phyloP scores from a whole-genome alignment of 169 alveolate species.

The Cryptosporidium ryanae region DNA sequence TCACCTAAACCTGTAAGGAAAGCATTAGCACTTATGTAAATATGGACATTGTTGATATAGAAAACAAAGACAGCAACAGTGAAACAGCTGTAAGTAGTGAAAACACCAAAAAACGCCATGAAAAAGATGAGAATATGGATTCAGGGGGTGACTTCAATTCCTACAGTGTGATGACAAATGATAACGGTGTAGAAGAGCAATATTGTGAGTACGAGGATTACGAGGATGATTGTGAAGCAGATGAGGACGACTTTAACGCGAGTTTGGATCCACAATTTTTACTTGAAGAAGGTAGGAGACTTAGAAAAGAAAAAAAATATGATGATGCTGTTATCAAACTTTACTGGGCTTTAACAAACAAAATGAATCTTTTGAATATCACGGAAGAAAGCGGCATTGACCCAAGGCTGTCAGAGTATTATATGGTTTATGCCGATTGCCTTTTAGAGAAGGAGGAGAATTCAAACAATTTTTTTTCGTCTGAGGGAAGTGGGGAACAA shows the following conservation, averaged over 20 bases:
- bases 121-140: not conserved
- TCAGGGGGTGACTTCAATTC: not conserved
- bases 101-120: not conserved
- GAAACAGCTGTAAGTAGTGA: too few relatives aligned
- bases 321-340: slow-evolving; percentile 61
- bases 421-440: slow-evolving; percentile 51
- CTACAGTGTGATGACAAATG: not conserved
- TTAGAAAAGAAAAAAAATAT: slow-evolving; percentile 34
- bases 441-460: slow-evolving; percentile 65
- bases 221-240: slow-evolving; percentile 3
- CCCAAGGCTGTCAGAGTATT: slow-evolving; percentile 69
- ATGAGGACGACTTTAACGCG: slow-evolving; percentile 58
- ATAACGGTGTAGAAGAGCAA: slow-evolving; percentile 19
- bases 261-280: slow-evolving; percentile 32
- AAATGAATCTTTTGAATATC: slow-evolving; percentile 29
- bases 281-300: slow-evolving; percentile 54
- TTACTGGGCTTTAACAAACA: slow-evolving; percentile 71
- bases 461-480: slow-evolving; percentile 40
- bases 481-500: slow-evolving; percentile 5
- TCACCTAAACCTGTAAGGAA: too few relatives aligned
- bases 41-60: too few relatives aligned
- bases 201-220: slow-evolving; percentile 4
- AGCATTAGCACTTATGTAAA: too few relatives aligned
- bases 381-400: slow-evolving; percentile 63
- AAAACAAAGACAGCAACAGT: too few relatives aligned